Base-by-base conservation (phyloP, 495 filamentous ascomycete genomes). In the Aspergillus campestris region DNA sequence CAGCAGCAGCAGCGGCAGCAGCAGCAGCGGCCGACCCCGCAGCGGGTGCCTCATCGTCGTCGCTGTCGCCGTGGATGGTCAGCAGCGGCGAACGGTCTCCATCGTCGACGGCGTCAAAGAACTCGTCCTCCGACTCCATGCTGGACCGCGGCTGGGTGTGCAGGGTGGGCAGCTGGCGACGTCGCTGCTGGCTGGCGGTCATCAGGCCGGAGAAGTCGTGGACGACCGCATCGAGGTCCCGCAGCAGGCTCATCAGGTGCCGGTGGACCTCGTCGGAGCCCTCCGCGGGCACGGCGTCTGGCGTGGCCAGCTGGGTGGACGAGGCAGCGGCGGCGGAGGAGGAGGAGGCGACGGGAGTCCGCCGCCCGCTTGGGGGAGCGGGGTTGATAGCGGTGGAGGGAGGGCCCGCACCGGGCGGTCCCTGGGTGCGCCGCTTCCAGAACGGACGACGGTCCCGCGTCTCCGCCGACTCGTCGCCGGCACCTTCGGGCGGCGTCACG, bases 41-140 rank as follows among this genome's bases (percentile, higher is more conserved):
- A 4, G 18, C 4, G 18, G 18, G 18, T 6, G 45, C 53, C 4
- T 45, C 61, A 47, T 83, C 79, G 31, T 72, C 72, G 15, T 75
- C 77, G 36, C 74, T 79, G 42, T 82, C 78, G 14, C 63, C 66
- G 34, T 79, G 74, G 49, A 97, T 86, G 38, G 80, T 80, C 53
- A 94, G 70, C 2, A 96, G 70, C 45, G 83, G 82, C 34, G 84
- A 80, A n/a, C 66, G 62, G 24, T 74, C 73, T 30, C 58, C 81
- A 7, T 82, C 87, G 36, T 82, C 87, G 42, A 81, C 78, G 1
- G 92, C 92, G 58, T 98, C 92, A 51, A 94, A 98, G 65, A 95
- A 98, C 57, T 98, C 94, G 29, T 92, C 78, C 40, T 82, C 76
- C 7, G 87, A 90, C 53, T 96, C 92, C 32, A 89, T 76, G 62